Evolutionary conservation across 257 asterid species (phyloP).

Genomic region (Ajuga chamaepitys): DNA sequence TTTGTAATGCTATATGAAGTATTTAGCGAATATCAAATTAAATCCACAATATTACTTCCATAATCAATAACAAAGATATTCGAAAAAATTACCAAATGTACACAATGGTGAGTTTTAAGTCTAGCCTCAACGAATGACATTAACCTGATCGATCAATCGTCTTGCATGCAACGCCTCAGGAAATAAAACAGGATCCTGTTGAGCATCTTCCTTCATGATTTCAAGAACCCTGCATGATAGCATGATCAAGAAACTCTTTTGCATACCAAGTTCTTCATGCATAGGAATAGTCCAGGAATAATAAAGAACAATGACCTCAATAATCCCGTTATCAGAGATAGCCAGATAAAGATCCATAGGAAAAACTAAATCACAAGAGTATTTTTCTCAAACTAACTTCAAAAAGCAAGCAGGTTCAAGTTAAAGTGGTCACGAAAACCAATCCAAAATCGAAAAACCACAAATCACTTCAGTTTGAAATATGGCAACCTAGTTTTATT

Average conservation of each 20-base stretch:
- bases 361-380: background rate
- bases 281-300: background rate
- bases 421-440: background rate
- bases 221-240: conserved; percentile 71
- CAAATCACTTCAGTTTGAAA: too few species aligned
- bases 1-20: conserved; percentile 8
- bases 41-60: background rate
- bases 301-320: background rate
- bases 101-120: background rate
- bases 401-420: background rate
- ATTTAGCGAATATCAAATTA: conserved; percentile 9
- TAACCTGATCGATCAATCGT: conserved; percentile 67
- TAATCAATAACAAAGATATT: background rate
- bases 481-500: too few species aligned
- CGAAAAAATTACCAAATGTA: background rate
- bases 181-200: conserved; percentile 70
- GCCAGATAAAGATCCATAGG: conserved; percentile 1
- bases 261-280: background rate
- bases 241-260: conserved; percentile 11
- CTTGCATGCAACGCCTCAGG: conserved; percentile 78
- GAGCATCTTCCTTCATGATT: conserved; percentile 83
- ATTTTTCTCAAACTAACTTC: background rate
- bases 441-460: too few species aligned
- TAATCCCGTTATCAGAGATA: background rate
- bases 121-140: conserved; percentile 6